A percentile compares a stretch with the other conserved stretches of the same genome.
These are phyloP conservation scores for Psilocybe cubensis DNA, from an alignment of 768 basidiomycete species.

Conservation along the genomic window DNA sequence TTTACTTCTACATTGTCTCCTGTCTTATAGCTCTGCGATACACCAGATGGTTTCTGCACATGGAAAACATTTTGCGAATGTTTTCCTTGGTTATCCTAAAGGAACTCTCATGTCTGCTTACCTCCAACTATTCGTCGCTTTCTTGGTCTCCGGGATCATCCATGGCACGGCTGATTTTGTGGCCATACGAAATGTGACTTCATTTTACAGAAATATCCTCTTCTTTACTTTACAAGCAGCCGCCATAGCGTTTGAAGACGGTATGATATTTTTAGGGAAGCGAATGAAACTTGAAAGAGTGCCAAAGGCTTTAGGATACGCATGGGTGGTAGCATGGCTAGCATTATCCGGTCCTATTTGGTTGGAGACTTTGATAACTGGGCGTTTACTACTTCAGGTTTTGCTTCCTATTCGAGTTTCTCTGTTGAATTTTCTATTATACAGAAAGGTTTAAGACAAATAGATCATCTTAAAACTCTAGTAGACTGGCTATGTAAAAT, in stretches of 20 bases:
- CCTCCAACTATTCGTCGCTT: constrained; percentile 36
- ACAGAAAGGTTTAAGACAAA: too few relatives aligned
- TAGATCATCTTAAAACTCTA: too few relatives aligned
- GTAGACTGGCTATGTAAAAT: too few relatives aligned
- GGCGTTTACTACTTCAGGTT: background rate
- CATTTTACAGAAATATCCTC: constrained; percentile 4
- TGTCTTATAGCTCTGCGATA: background rate
- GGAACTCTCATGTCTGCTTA: constrained; percentile 30
- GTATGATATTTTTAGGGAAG: constrained; percentile 21
- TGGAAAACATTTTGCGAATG: constrained; percentile 25
- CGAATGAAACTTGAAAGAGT: constrained; percentile 12
- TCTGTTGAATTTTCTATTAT: background rate
- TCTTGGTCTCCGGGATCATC: constrained; percentile 34
- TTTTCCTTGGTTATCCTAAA: constrained; percentile 24
- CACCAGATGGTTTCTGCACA: constrained; percentile 19
- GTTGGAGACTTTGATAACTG: constrained; percentile 15
- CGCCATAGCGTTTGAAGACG: constrained; percentile 36
- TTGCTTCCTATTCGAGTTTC: background rate
- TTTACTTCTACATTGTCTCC: background rate
- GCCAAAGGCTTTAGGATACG: constrained; percentile 20
- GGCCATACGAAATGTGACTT: constrained; percentile 13
- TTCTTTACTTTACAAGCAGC: constrained; percentile 25
- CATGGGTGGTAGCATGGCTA: constrained; percentile 32
- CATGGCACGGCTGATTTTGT: constrained; percentile 35
- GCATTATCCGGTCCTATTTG: constrained; percentile 20